Base-by-base conservation (phyloP, 164 flowering plant genomes). In the Cinnamomum chago region DNA sequence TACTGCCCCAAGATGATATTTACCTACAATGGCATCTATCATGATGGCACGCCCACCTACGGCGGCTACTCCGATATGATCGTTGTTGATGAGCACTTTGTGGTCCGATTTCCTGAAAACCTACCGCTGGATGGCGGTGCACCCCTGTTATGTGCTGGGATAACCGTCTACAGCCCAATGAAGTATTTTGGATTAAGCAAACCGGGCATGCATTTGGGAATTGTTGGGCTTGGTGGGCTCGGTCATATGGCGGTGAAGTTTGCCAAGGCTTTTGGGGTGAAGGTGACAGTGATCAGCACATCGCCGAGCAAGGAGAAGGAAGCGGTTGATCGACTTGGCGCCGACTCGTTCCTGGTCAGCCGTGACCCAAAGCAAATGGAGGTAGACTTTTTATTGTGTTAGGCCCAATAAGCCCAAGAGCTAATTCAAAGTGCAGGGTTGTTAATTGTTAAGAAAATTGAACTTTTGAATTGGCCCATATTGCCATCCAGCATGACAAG, bases 221-320 rank as follows among this genome's bases (percentile, higher is more conserved):
- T 88, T 9, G 88, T 85, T 17, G 90, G 87, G 1, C 84, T 88
- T 18, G 92, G 92, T 22, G 92, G 92, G 12, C 71, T 88, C 4
- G 90, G 90, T 17, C 92, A 88, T 70, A 75, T 87, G 13, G 87
- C 88, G 11, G 88, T 86, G 4, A 88, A 86, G 65, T 86, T 85
- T 50, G 89, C 88, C 2, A 88, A 88, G 87, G 91, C 91, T 1
- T 79, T 86, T 15, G 87, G 94, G 11, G 50, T 62, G 14, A 86
- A 84, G 78, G 93, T 90, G 5, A 90, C 91, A 2, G 97, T 92
- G 22, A 88, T 92, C 40, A 92, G 94, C 74, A 90, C 91, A 12
- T 85, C 91, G 2, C 82, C 85, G 5, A 70, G 20, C 70, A 92
- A 92, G 80, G 82, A 88, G 81, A 58, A 84, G 72, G 94, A 91